Evolutionary conservation across 2,329 filamentous ascomycete species (phyloP), one percentile per base, ranked within the genome.

Genomic region (Neofusicoccum sp.): DNA sequence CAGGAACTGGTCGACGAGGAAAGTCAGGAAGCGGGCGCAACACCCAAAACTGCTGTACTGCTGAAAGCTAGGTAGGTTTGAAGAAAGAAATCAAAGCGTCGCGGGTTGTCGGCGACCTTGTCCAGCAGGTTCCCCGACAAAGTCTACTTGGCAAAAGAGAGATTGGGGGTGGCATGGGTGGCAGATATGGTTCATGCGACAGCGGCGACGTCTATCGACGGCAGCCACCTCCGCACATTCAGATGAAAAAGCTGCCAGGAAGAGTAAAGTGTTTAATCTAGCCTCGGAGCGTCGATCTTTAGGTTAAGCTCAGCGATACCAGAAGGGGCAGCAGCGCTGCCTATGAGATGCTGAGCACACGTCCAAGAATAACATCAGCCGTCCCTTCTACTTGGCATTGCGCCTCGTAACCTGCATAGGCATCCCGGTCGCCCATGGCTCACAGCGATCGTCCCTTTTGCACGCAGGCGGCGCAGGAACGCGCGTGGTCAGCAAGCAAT

Each of bases 221-320:
- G 36, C 36, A 41, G 40, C 51, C 34, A 56, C 24, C 51, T 56
- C 51, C 51, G 51, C 51, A 56, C 51, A 26, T 20, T 56, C 51
- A 43, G 51, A 56, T 56, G 51, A 56, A 56, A 47, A 12, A 2
- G 26, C 9, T 12, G 7, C 41, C 16, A 44, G 41, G 16, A 26
- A 30, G n/a, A 26, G 24, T 12, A 26, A 7, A 24, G 43, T 47
- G 24, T 12, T 47, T 30, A 47, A 30, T 47, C 24, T 47, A 47
- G 43, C 43, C 43, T 47, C 43, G 43, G 43, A 47, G 43, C 26
- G 43, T 16, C 26, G 43, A 47, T 47, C 43, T 30, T 47, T 47
- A 14, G 43, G 43, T 31, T 47, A 47, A 47, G 26, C 43, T 47
- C 43, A 30, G 43, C 43, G 43, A 45, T 30, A 30, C 43, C 26